phyloP scores from a whole-genome alignment of 768 basidiomycete species.

The Lactarius psammicola region DNA sequence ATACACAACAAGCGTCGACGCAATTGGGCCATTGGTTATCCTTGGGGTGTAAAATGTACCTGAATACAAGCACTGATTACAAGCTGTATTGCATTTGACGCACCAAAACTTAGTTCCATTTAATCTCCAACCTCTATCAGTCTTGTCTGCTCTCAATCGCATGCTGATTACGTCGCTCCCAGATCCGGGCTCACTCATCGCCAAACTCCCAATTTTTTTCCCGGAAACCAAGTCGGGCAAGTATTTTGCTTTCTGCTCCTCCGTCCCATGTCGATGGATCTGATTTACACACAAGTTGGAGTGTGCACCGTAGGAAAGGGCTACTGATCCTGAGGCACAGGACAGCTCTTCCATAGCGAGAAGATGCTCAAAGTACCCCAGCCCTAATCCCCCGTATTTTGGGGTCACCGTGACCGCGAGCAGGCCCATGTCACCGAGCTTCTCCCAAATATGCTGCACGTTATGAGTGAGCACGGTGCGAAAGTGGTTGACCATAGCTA shows the following conservation, averaged over 20 bases:
- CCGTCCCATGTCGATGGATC: conserved; percentile 81
- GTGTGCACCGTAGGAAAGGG: conserved; percentile 88
- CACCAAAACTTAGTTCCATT: conserved; percentile 96
- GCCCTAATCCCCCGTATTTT: conserved; percentile 75
- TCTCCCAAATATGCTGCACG: conserved; percentile 79
- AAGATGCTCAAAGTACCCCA: conserved; percentile 85
- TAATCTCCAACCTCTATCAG: conserved; percentile 70
- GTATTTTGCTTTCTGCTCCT: conserved; percentile 80
- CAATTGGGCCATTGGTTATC: conserved; percentile 94
- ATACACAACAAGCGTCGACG: conserved; percentile 90
- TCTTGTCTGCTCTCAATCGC: conserved; percentile 77
- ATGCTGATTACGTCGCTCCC: conserved; percentile 98
- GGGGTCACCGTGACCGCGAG: conserved; percentile 82
- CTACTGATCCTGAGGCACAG: conserved; percentile 86
- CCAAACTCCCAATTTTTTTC: conserved; percentile 81
- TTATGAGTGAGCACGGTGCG: background rate
- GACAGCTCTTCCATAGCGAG: conserved; percentile 96
- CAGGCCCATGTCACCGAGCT: conserved; percentile 89
- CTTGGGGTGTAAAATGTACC: conserved; percentile 39
- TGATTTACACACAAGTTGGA: conserved; percentile 78
- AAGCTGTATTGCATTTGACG: conserved; percentile 29
- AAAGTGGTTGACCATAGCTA: background rate
- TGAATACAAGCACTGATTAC: conserved; percentile 3
- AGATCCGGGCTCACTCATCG: conserved; percentile 91
- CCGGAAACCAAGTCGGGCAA: conserved; percentile 79